Percentiles rank a stretch among this genome's conserved stretches.
These are phyloP conservation scores for Dalechampia spathulata DNA, from an alignment of 441 rosid species.

Conservation along the genomic window DNA sequence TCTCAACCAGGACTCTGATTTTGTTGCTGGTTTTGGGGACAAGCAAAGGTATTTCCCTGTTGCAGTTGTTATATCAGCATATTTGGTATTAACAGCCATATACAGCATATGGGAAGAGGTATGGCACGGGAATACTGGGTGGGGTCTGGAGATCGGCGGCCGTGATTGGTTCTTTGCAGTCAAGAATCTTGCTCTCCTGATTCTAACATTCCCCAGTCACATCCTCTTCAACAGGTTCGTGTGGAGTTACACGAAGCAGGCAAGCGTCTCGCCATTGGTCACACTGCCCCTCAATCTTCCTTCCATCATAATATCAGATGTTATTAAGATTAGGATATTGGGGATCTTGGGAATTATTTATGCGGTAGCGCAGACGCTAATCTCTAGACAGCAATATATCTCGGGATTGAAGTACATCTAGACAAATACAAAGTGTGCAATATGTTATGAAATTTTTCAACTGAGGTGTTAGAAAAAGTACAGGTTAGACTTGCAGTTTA, in stretches of 20 bases:
- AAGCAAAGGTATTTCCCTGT: conserved; percentile 99
- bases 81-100: conserved; percentile 61
- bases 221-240: conserved; percentile 84
- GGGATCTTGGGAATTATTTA: conserved; percentile 82
- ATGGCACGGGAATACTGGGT: conserved; percentile 86
- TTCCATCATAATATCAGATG: conserved; percentile 70
- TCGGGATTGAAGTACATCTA: conserved; percentile 92
- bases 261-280: conserved; percentile 56
- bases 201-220: conserved; percentile 91
- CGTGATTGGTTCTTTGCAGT: conserved; percentile 92
- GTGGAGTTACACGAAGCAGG: conserved; percentile 76
- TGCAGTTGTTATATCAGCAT: conserved; percentile 59
- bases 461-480: conserved; percentile 26
- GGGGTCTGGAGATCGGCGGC: conserved; percentile 91
- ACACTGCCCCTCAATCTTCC: conserved; percentile 91
- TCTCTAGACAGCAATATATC: conserved; percentile 93
- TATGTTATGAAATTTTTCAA: conserved; percentile 35
- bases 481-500: conserved; percentile 12
- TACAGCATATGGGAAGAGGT: conserved; percentile 79
- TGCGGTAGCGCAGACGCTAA: conserved; percentile 66
- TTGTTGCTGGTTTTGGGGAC: conserved; percentile 93
- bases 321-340: conserved; percentile 71
- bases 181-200: conserved; percentile 77
- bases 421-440: conserved; percentile 39
- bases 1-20: conserved; percentile 96